Percentiles rank a stretch among this genome's conserved stretches.
These are phyloP conservation scores for Mimosa pudica DNA, from an alignment of 306 rosid genomes.

Conservation along the genomic window DNA sequence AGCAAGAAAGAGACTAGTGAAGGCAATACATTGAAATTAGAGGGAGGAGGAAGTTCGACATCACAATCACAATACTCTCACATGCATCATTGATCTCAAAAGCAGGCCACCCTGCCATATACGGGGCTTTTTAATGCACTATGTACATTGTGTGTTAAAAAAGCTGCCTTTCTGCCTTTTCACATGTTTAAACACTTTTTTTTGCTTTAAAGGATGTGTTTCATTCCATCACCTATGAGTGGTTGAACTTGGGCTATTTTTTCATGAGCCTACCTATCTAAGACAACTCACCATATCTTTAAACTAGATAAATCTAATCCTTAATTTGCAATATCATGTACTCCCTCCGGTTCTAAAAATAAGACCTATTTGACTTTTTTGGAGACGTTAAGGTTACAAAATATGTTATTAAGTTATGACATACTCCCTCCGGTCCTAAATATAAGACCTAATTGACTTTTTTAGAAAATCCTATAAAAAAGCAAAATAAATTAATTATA, in stretches of 20 bases:
- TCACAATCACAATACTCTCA: conserved; percentile 40
- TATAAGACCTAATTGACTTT: no score
- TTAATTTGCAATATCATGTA: conserved; percentile 31
- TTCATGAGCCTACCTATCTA: conserved; percentile 26
- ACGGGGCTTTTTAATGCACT: conserved; percentile 42
- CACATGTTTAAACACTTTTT: conserved; percentile 51
- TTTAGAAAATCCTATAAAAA: no score
- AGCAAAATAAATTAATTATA: no score
- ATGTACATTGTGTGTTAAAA: conserved; percentile 45
- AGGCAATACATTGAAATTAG: conserved; percentile 40
- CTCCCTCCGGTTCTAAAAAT: no score
- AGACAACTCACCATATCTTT: conserved; percentile 45
- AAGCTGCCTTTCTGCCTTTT: conserved; percentile 49
- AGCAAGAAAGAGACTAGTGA: conserved; percentile 46
- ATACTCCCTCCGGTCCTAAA: no score
- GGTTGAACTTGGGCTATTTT: conserved; percentile 35
- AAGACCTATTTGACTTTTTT: no score
- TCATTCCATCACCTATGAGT: conserved; percentile 41
- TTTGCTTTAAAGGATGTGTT: conserved; percentile 53
- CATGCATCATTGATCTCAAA: conserved; percentile 49
- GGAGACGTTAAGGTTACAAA: no score
- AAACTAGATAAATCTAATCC: conserved; percentile 12
- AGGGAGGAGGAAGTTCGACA: conserved; percentile 46
- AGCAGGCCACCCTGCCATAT: conserved; percentile 46
- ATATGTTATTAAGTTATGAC: no score